Conservation (phyloP, 2,329 filamentous ascomycete species). For the Alternaria sp. region DNA sequence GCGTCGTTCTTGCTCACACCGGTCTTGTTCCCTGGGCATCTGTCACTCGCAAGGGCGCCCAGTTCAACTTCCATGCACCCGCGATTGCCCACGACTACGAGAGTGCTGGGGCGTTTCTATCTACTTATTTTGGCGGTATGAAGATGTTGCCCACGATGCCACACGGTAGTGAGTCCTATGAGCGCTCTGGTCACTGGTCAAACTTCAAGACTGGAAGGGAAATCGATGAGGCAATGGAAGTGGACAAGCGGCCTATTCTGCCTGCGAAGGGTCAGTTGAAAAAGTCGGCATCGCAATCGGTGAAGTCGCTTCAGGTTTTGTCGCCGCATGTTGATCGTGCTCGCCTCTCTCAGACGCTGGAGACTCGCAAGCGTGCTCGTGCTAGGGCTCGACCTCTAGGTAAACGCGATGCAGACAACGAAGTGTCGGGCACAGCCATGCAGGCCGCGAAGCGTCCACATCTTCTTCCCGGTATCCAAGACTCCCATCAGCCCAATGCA, state of each 20-base stretch:
- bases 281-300: background rate
- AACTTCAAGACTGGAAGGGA: constrained; percentile 21
- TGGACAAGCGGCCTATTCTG: constrained; percentile 5
- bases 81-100: background rate
- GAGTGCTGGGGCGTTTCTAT: constrained; percentile 6
- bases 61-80: constrained; percentile 18
- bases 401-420: constrained; percentile 3
- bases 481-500: background rate
- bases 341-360: background rate
- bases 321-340: background rate
- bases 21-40: constrained; percentile 21
- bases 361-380: constrained; percentile 1
- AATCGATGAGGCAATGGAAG: constrained; percentile 1
- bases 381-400: background rate
- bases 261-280: background rate
- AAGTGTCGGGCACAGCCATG: background rate
- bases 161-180: background rate
- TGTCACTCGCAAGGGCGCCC: constrained; percentile 13
- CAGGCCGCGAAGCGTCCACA: background rate
- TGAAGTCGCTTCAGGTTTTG: background rate
- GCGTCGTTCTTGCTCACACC: constrained; percentile 20
- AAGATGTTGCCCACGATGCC: constrained; percentile 16
- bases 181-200: constrained; percentile 20
- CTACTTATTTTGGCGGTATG: constrained; percentile 25
- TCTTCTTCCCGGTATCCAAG: background rate